Evolutionary conservation across 306 rosid genomes (phyloP), one percentile per base, ranked within the genome.

Genomic region (Arachis hypogaea): DNA sequence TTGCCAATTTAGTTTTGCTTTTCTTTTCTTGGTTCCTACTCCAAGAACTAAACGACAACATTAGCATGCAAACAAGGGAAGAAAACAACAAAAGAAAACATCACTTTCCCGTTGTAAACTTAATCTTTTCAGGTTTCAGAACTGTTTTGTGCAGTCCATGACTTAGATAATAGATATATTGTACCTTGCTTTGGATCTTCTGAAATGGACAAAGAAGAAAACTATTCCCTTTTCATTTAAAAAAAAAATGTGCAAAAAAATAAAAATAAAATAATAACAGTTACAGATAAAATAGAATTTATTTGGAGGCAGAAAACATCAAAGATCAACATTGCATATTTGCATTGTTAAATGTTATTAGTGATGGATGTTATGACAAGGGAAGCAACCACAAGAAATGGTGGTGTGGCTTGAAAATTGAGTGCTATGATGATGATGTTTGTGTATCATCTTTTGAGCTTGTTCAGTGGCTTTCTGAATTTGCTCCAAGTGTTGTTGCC

Each of bases 361-460:
- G 63, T 55, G 63, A 66, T 81, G 78, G 55, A 66, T 86, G 59
- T 74, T 84, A 78, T 84, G 85, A 81, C 93, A 85, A 59, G 98
- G 97, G 80, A 95, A 88, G 82, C 97, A 95, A 36, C 99, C 97
- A 69, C 97, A 90, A 30, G 97, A 82, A 73, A 4, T 33, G 38
- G 38, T 33, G 38, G n/a, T 85, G 63, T 82, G 87, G 59, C 62
- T 82, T 36, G 91, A 71, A 46, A 88, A 82, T 61, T 78, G 85
- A 0, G 88, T 64, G 75, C 7, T 52, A n/a, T 68, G 77, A 4
- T 68, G 77, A 33, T 33, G 38, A 4, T 33, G 82, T 56, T 68
- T 71, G 62, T 76, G 88, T 49, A 81, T 68, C 73, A 79, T 85
- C 84, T 92, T 90, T 54, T 78, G 87, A 49, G 86, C 89, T 62